Conservation (phyloP, 768 basidiomycete species). For the Auriscalpium vulgare region DNA sequence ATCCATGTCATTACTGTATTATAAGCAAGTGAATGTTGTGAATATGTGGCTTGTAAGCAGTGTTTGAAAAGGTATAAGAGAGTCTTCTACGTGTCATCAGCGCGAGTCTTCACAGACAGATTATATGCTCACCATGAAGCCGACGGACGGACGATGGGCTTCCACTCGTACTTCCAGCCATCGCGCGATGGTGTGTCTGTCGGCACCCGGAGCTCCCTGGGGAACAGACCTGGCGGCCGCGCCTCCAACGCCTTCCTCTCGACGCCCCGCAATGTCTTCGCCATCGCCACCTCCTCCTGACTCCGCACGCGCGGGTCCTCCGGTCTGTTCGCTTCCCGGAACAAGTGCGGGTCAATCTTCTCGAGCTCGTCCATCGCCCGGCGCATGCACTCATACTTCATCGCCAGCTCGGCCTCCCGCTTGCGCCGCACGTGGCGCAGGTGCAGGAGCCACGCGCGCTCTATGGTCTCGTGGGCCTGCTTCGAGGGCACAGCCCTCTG, state of each 20-base stretch:
- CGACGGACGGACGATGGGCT: conserved; percentile 20
- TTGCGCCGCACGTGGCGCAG: conserved; percentile 65
- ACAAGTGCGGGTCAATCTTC: conserved; percentile 45
- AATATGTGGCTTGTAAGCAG: too few species aligned
- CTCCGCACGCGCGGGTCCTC: conserved; percentile 68
- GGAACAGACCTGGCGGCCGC: conserved; percentile 74
- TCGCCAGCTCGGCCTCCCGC: conserved; percentile 56
- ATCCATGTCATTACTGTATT: not conserved
- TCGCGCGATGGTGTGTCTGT: conserved; percentile 74
- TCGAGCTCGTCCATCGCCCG: conserved; percentile 79
- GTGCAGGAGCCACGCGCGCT: conserved; percentile 84
- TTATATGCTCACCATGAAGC: not conserved
- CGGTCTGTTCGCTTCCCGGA: conserved; percentile 62
- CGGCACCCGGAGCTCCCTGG: conserved; percentile 79
- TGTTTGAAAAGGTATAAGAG: not conserved
- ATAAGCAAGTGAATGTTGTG: not conserved
- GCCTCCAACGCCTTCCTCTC: conserved; percentile 71
- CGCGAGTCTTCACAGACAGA: not conserved
- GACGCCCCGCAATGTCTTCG: conserved; percentile 53
- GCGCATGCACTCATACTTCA: conserved; percentile 79
- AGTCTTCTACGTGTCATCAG: not conserved
- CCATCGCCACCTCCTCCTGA: conserved; percentile 44
- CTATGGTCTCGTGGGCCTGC: conserved; percentile 88
- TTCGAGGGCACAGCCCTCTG: conserved; percentile 80
- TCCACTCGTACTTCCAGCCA: conserved; percentile 89